Conservation (phyloP, 371 early-diverging fungal genomes). For the Smittium culicis region DNA sequence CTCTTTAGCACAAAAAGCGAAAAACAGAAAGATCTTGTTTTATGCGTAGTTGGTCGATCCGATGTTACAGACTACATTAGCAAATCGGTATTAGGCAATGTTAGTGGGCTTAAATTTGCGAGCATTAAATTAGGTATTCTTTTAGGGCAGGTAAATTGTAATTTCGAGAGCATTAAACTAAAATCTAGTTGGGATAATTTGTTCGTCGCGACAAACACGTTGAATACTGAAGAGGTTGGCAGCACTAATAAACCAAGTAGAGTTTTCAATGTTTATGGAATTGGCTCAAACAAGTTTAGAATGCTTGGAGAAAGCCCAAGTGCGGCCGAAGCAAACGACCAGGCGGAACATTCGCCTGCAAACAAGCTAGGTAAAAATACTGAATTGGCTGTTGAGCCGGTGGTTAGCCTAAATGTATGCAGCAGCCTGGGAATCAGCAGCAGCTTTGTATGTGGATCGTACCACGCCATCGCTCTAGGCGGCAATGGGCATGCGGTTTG, state of each 20-base stretch:
- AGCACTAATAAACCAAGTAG: not conserved
- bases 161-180: not conserved
- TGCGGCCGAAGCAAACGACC: constrained; percentile 44
- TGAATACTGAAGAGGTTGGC: no score
- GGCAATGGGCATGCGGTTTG: constrained; percentile 31
- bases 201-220: no score
- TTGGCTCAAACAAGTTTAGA: constrained; percentile 17
- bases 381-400: no score
- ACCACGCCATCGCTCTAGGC: constrained; percentile 48
- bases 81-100: not conserved
- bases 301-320: not conserved
- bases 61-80: not conserved
- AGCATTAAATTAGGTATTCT: not conserved
- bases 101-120: not conserved
- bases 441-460: constrained; percentile 57
- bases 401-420: constrained; percentile 12
- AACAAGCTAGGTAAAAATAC: not conserved
- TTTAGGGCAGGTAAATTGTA: not conserved
- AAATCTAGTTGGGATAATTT: constrained; percentile 10
- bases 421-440: constrained; percentile 18
- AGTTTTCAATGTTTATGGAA: constrained; percentile 1
- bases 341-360: constrained; percentile 29
- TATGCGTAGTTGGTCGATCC: not conserved
- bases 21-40: not conserved
- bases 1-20: no score